phyloP scores from a whole-genome alignment of 164 flowering plant species.

The Magnolia changhungtana region DNA sequence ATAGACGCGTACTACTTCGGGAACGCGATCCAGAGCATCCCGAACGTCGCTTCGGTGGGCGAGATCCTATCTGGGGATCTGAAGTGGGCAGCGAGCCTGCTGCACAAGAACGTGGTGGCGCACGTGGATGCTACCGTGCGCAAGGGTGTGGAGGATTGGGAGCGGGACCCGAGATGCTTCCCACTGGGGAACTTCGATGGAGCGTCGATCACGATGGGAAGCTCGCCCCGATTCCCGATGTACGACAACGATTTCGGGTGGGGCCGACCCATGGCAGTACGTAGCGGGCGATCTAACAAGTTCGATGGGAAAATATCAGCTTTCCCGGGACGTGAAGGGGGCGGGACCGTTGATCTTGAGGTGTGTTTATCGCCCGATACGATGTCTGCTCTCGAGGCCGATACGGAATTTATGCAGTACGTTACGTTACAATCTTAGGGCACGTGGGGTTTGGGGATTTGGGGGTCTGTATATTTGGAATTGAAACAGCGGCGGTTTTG shows the following conservation, averaged over 20 bases:
- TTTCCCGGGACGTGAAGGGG: constrained; percentile 81
- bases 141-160: constrained; percentile 52
- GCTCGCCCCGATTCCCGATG: constrained; percentile 90
- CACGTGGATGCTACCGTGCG: constrained; percentile 50
- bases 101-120: constrained; percentile 48
- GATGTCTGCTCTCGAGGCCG: constrained; percentile 62
- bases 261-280: constrained; percentile 76
- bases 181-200: constrained; percentile 80
- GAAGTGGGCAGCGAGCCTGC: constrained; percentile 62
- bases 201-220: constrained; percentile 73
- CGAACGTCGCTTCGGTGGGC: constrained; percentile 48
- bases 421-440: constrained; percentile 15
- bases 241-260: constrained; percentile 89
- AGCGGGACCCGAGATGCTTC: constrained; percentile 57
- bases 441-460: no score
- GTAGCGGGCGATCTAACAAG: constrained; percentile 78
- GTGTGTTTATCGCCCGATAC: constrained; percentile 74
- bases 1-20: constrained; percentile 71
- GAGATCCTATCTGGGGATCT: constrained; percentile 50
- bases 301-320: constrained; percentile 93
- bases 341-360: constrained; percentile 85
- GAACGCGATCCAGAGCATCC: constrained; percentile 81
- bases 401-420: constrained; percentile 44
- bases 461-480: no score
- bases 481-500: no score